Evolutionary conservation across 495 filamentous ascomycete genomes (phyloP).

Genomic region (Hypoxylon crocopeplum): DNA sequence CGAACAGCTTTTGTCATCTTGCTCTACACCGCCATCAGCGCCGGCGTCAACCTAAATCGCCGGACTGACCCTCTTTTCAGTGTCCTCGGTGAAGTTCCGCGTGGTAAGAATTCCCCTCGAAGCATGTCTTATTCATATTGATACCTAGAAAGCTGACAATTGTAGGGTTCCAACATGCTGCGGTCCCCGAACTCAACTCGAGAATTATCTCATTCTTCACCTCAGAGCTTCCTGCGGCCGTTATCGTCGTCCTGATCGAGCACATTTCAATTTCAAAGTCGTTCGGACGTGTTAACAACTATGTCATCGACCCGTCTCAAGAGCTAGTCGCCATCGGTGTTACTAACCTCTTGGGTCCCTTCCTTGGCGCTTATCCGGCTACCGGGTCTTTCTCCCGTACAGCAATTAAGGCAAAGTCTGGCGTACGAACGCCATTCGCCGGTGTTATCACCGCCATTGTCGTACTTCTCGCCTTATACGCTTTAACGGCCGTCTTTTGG

Average conservation of each 20-base stretch:
- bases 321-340: slow-evolving; percentile 62
- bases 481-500: slow-evolving; percentile 58
- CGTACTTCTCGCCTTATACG: slow-evolving; percentile 60
- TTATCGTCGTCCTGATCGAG: slow-evolving; percentile 60
- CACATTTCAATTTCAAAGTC: slow-evolving; percentile 63
- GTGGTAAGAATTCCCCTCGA: slow-evolving; percentile 43
- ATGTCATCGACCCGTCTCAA: slow-evolving; percentile 61
- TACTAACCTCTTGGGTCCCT: slow-evolving; percentile 59
- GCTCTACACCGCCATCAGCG: slow-evolving; percentile 52
- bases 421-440: slow-evolving; percentile 60
- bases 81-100: slow-evolving; percentile 51
- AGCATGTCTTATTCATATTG: neutral
- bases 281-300: slow-evolving; percentile 61
- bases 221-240: slow-evolving; percentile 45
- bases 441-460: slow-evolving; percentile 60
- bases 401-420: slow-evolving; percentile 57
- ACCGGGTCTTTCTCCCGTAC: slow-evolving; percentile 61
- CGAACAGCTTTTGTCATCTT: slow-evolving; percentile 54
- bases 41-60: slow-evolving; percentile 42
- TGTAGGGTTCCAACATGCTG: slow-evolving; percentile 53
- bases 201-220: slow-evolving; percentile 44
- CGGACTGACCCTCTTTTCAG: slow-evolving; percentile 44
- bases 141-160: slow-evolving; percentile 1
- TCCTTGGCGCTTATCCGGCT: slow-evolving; percentile 59
- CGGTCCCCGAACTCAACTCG: slow-evolving; percentile 43